These are phyloP conservation scores for Paracorniculantispora psalliotae DNA, from an alignment of 2,329 filamentous ascomycete species.

Conservation along the genomic window DNA sequence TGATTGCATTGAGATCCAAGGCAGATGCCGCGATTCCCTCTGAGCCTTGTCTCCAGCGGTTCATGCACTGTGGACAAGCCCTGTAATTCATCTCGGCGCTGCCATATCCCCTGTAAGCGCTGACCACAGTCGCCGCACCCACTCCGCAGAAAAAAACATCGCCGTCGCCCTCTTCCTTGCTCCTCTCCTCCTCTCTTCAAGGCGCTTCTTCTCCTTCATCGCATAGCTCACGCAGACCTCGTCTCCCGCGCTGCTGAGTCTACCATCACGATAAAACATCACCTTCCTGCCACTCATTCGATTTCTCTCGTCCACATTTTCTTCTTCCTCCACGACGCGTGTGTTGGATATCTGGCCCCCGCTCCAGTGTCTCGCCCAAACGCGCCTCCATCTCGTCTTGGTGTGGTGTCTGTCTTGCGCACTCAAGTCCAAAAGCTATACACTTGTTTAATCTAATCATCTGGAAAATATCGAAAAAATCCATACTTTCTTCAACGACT, in stretches of 20 bases:
- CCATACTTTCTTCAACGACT: constrained; percentile 1
- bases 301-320: not conserved
- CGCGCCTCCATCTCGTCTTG: not conserved
- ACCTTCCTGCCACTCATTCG: constrained; percentile 7
- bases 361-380: constrained; percentile 2
- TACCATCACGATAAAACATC: not conserved
- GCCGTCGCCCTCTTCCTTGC: not conserved
- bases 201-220: constrained; percentile 4
- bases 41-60: too few species aligned
- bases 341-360: constrained; percentile 5
- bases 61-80: too few species aligned
- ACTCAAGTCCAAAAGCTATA: not conserved
- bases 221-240: constrained; percentile 13
- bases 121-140: not conserved
- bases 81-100: too few species aligned
- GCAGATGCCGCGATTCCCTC: too few species aligned
- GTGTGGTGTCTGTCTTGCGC: not conserved
- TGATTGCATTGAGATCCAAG: too few species aligned
- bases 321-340: constrained; percentile 3
- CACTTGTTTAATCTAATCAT: constrained; percentile 1
- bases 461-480: not conserved
- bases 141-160: constrained; percentile 6
- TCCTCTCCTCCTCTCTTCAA: not conserved
- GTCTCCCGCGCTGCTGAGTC: constrained; percentile 14
- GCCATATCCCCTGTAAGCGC: not conserved